phyloP scores from a whole-genome alignment of 768 basidiomycete species.

The Mycena filopes region DNA sequence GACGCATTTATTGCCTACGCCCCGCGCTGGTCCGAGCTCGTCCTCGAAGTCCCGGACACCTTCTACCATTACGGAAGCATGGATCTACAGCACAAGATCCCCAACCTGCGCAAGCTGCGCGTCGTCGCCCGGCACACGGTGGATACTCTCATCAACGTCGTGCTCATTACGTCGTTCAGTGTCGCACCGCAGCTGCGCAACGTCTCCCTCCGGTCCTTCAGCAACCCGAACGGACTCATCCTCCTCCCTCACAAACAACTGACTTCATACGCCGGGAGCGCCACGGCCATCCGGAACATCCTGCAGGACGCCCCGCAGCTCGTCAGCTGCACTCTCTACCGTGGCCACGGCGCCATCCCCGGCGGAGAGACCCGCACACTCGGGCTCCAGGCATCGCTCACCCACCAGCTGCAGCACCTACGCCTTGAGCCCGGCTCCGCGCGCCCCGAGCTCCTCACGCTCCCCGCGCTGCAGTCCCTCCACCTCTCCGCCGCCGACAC shows the following conservation, averaged over 20 bases:
- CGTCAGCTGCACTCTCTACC: not conserved
- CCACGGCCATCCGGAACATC: not conserved
- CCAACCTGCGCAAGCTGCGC: not conserved
- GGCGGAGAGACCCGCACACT: not conserved
- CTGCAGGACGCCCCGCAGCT: not conserved
- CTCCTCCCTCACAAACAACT: not conserved
- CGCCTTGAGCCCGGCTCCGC: not conserved
- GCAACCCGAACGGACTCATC: not conserved
- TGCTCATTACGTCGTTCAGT: not conserved
- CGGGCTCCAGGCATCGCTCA: not conserved
- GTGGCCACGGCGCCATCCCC: not conserved
- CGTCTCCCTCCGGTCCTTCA: not conserved
- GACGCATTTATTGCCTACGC: not conserved
- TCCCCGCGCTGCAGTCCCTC: slow-evolving; percentile 9
- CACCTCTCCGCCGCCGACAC: not conserved
- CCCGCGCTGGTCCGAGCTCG: not conserved
- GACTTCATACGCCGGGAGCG: not conserved
- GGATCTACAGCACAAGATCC: not conserved
- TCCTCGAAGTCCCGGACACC: not conserved
- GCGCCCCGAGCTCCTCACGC: not conserved
- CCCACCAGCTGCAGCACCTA: slow-evolving; percentile 5
- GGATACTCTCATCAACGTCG: no score
- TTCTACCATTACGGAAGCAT: not conserved
- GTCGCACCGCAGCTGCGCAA: not conserved
- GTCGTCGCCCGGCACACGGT: not conserved